phyloP scores from a whole-genome alignment of 768 basidiomycete genomes.

The Mycena indigotica region DNA sequence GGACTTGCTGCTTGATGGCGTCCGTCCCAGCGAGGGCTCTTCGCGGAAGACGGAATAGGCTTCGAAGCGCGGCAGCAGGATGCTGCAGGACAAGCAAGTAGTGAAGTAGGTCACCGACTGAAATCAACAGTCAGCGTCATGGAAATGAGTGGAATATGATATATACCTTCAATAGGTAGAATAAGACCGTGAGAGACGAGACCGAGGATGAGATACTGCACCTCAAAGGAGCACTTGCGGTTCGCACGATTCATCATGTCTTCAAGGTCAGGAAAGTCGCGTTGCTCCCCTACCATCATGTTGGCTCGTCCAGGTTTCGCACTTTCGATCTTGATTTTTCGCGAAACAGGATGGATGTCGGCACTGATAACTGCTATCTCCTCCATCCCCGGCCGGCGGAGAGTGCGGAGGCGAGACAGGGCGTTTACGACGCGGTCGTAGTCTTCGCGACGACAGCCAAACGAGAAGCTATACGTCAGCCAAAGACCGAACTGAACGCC shows the following conservation, averaged over 20 bases:
- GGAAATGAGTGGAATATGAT: background rate
- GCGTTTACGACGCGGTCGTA: constrained; percentile 9
- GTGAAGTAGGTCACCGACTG: constrained; percentile 18
- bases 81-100: background rate
- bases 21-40: constrained; percentile 4
- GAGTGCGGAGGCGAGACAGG: constrained; percentile 16
- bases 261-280: background rate
- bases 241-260: background rate
- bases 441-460: background rate
- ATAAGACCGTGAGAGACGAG: constrained; percentile 20
- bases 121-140: no score
- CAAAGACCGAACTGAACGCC: constrained; percentile 20
- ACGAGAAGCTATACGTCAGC: constrained; percentile 21
- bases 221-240: constrained; percentile 10
- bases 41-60: constrained; percentile 21
- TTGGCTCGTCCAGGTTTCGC: background rate
- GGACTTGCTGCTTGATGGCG: background rate
- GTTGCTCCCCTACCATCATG: background rate
- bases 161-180: constrained; percentile 13
- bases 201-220: constrained; percentile 17
- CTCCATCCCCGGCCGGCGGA: constrained; percentile 14
- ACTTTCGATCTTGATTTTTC: background rate
- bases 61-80: constrained; percentile 13
- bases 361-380: constrained; percentile 4
- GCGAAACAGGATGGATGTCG: background rate